Percentiles rank a stretch among this genome's conserved stretches.
Evolutionary conservation across 768 basidiomycete species (phyloP).

Genomic region (Lenzites betulinus): DNA sequence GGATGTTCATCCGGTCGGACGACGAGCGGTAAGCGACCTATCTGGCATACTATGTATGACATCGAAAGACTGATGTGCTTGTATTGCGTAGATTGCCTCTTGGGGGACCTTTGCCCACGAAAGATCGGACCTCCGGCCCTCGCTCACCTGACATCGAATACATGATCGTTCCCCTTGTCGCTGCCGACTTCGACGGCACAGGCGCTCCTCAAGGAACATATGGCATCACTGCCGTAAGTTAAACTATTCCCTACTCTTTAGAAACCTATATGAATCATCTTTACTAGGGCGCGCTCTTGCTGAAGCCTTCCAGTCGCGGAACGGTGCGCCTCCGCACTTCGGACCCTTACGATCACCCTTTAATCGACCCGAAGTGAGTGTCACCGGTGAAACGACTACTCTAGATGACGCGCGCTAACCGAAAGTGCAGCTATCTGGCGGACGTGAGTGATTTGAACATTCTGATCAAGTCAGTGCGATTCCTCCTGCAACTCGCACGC

Average conservation of each 20-base stretch:
- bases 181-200: constrained; percentile 5
- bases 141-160: constrained; percentile 19
- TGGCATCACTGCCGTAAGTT: constrained; percentile 8
- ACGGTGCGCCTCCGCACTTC: constrained; percentile 25
- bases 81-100: constrained; percentile 1
- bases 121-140: constrained; percentile 15
- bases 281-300: not conserved
- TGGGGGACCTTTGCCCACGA: not conserved
- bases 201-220: constrained; percentile 8
- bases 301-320: constrained; percentile 18
- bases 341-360: constrained; percentile 27
- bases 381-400: too few species aligned
- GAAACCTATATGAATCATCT: too few species aligned
- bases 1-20: constrained; percentile 16
- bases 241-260: too few species aligned
- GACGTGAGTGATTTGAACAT: constrained; percentile 18
- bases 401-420: too few species aligned
- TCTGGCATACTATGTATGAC: too few species aligned
- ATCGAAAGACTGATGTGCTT: too few species aligned
- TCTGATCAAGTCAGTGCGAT: constrained; percentile 4
- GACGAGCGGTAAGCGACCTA: constrained; percentile 11
- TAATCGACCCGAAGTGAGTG: constrained; percentile 32
- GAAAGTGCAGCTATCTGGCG: constrained; percentile 23
- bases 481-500: constrained; percentile 8
- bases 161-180: constrained; percentile 8